Evolutionary conservation across 108 stramenopile genomes (phyloP), one percentile per base, ranked within the genome.

Genomic region (Nitzschia sp.): DNA sequence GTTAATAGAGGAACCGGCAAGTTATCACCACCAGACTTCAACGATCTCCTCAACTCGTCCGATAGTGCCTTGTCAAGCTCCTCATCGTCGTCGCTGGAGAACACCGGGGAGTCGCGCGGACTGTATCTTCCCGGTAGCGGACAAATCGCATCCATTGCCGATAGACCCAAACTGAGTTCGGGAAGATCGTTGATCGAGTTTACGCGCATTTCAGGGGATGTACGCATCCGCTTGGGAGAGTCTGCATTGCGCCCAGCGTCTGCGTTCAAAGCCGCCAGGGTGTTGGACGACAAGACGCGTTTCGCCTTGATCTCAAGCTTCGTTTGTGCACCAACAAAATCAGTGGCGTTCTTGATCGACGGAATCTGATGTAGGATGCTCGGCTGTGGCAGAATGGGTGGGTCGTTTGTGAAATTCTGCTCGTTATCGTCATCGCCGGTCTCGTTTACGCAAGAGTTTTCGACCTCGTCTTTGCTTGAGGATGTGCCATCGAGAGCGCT

Each of bases 1-100:
- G 80, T 81, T 46, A 81, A 23, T 30, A 81, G 56, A 2, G 80
- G 80, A 54, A 81, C 71, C 13, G 74, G 74, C 5, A 59, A 70
- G 48, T 64, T 75, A 0, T 66, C 66, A 25, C 48, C 70, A 31
- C 60, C 29, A 15, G 19, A 24, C 27, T 1, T 25, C 1, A 42
- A 26, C 8, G 57, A 18, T 8, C 54, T 56, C 25, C 49, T 54
- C 13, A 79, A 54, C 34, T 79, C 72, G 32, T 70, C 59, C 24
- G 48, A 51, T 21, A 72, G 33, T 17, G 64, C 29, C 30, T 30
- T 55, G 28, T 78, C 78, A 17, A 68, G 36, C 49, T 79, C 78
- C 46, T 73, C 72, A 8, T 79, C 78, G 38, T 66, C 60, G 27
- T 23, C 53, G 6, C 60, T 63, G 6, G 64, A 25, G 15, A 54